Evolutionary conservation across 495 filamentous ascomycete species (phyloP), one percentile per base, ranked within the genome.

Genomic region (Astrothelium subdiscretum): DNA sequence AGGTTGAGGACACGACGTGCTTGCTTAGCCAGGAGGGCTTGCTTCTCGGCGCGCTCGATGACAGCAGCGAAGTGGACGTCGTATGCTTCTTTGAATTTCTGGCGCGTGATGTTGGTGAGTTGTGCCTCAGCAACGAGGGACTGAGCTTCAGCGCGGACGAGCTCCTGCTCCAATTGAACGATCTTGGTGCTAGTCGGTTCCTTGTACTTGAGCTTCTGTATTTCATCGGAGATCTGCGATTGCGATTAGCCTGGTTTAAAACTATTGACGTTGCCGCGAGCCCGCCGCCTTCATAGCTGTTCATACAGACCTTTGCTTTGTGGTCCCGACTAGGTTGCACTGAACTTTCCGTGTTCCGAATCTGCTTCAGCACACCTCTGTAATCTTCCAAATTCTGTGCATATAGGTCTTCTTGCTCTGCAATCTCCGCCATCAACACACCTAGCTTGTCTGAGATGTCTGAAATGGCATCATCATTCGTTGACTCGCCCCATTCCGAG

Each of bases 41-140:
- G 92, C 78, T 97, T 97, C 75, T 97, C 94, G 12, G 90, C 90
- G 48, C 92, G 88, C 77, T 97, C 94, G 67, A 97, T 91, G 13
- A 89, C 86, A 35, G 90, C 92, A 11, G 87, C 83, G 63, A 92
- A 85, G 67, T 97, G 91, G 60, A 87, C 72, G 65, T 90, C 89
- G 72, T 90, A 96, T 43, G 94, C 91, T 76, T 95, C 89, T 74
- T 95, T 96, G 67, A 97, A 78, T 74, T 96, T 97, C 68, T 89
- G 85, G 54, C 94, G 84, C 13, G 94, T 97, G 64, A 95, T 84
- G 73, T 97, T 97, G 59, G 88, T 92, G 76, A 98, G 78, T 76
- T 98, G 94, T 24, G 95, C 95, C 74, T 98, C 95, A 2, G 94
- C 95, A 67, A 98, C 94, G 61, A 97, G 73, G 64, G 87, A 91